A percentile compares a stretch with the other conserved stretches of the same genome.
Conservation (phyloP, 1,284 basidiomycete genomes). For the Afroboletus lepidellus region DNA sequence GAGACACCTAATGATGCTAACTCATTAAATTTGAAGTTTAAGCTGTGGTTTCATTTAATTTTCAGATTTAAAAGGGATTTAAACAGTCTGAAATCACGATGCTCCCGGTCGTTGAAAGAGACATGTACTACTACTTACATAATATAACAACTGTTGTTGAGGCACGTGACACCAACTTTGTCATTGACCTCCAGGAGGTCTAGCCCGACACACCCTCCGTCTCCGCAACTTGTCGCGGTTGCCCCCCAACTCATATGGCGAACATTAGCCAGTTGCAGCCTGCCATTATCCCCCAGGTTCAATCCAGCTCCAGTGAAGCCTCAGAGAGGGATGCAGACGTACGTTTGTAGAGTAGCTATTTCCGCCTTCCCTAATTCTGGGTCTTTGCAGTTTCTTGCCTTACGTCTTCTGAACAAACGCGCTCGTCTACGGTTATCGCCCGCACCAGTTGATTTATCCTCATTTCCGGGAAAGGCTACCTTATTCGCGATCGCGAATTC, state of each 20-base stretch:
- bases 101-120: too few relatives aligned
- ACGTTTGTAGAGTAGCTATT: slow-evolving; percentile 14
- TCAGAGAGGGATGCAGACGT: slow-evolving; percentile 47
- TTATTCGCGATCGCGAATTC: slow-evolving; percentile 58
- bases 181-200: not conserved
- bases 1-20: too few relatives aligned
- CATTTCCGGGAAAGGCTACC: slow-evolving; percentile 39
- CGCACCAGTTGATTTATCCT: slow-evolving; percentile 43
- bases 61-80: too few relatives aligned
- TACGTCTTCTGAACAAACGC: slow-evolving; percentile 56
- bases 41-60: too few relatives aligned
- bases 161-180: slow-evolving; percentile 14
- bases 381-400: slow-evolving; percentile 42
- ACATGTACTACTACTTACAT: too few relatives aligned
- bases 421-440: slow-evolving; percentile 59
- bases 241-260: slow-evolving; percentile 18
- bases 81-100: too few relatives aligned
- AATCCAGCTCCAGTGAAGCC: slow-evolving; percentile 36
- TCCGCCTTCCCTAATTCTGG: slow-evolving; percentile 2
- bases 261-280: slow-evolving; percentile 42
- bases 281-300: slow-evolving; percentile 30
- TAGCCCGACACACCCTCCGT: not conserved
- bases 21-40: too few relatives aligned
- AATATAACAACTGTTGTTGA: not conserved
- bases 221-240: not conserved